Evolutionary conservation across 2,329 filamentous ascomycete species (phyloP).

Genomic region (Nemania bipapillata): DNA sequence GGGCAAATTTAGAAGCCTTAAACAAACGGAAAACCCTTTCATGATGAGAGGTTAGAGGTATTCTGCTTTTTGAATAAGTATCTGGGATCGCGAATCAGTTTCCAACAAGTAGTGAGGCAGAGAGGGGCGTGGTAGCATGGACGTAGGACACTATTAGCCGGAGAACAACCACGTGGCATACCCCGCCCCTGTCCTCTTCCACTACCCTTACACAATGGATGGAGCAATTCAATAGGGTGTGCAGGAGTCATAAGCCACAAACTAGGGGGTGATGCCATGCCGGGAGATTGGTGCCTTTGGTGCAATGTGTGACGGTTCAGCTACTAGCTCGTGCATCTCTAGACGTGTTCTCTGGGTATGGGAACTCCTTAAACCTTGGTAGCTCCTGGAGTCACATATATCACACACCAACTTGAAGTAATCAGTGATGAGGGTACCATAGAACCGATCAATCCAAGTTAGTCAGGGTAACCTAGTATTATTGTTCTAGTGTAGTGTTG

Average conservation of each 20-base stretch:
- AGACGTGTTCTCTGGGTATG: background rate
- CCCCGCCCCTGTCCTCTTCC: background rate
- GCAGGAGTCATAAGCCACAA: background rate
- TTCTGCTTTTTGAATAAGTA: background rate
- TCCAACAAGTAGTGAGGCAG: background rate
- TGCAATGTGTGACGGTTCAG: background rate
- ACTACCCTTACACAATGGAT: background rate
- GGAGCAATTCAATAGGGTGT: background rate
- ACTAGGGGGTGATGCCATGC: background rate
- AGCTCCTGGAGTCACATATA: background rate
- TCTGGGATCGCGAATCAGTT: background rate
- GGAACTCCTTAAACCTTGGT: background rate
- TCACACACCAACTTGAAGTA: background rate
- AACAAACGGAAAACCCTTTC: background rate
- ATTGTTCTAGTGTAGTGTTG: too few species aligned
- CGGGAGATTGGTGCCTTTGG: background rate
- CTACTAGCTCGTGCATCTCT: background rate
- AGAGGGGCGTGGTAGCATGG: background rate
- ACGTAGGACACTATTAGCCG: background rate
- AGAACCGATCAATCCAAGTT: background rate
- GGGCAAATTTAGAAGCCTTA: background rate
- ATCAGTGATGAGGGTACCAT: background rate
- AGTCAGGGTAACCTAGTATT: too few species aligned
- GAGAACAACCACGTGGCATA: background rate
- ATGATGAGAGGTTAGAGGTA: background rate